Percentiles rank a stretch among this genome's conserved stretches.
Evolutionary conservation across 768 basidiomycete species (phyloP).

Genomic region (Mycena chlorophos): DNA sequence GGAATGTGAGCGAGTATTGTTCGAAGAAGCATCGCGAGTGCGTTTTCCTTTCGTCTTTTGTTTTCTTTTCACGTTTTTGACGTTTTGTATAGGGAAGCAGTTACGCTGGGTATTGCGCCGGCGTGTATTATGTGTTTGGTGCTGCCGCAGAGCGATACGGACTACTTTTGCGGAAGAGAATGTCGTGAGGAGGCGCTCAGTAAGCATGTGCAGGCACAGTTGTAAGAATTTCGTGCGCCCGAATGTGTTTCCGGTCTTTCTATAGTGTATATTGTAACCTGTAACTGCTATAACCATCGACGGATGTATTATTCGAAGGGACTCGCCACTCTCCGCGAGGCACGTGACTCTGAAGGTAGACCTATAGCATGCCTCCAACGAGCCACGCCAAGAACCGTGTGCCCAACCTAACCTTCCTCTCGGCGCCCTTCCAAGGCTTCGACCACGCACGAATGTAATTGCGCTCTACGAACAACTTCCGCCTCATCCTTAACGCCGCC

Average conservation of each 20-base stretch:
- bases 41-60: constrained; percentile 29
- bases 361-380: constrained; percentile 69
- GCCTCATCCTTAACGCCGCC: constrained; percentile 38
- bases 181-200: constrained; percentile 63
- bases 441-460: constrained; percentile 50
- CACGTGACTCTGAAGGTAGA: neutral
- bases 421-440: constrained; percentile 57
- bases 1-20: constrained; percentile 56
- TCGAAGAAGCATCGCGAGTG: constrained; percentile 64
- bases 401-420: constrained; percentile 58
- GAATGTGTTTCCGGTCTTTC: neutral
- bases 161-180: constrained; percentile 62
- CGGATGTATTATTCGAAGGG: neutral
- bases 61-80: constrained; percentile 11
- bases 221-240: neutral
- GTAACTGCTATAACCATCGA: neutral
- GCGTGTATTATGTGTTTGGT: constrained; percentile 67
- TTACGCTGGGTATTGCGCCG: constrained; percentile 47
- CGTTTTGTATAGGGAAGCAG: constrained; percentile 53
- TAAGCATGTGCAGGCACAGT: constrained; percentile 32
- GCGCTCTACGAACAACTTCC: constrained; percentile 55
- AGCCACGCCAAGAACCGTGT: constrained; percentile 65
- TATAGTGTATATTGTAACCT: neutral
- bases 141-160: constrained; percentile 56
- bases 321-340: no score